These are phyloP conservation scores for Epichloe bromicola DNA, from an alignment of 2,329 filamentous ascomycete genomes.

Conservation along the genomic window DNA sequence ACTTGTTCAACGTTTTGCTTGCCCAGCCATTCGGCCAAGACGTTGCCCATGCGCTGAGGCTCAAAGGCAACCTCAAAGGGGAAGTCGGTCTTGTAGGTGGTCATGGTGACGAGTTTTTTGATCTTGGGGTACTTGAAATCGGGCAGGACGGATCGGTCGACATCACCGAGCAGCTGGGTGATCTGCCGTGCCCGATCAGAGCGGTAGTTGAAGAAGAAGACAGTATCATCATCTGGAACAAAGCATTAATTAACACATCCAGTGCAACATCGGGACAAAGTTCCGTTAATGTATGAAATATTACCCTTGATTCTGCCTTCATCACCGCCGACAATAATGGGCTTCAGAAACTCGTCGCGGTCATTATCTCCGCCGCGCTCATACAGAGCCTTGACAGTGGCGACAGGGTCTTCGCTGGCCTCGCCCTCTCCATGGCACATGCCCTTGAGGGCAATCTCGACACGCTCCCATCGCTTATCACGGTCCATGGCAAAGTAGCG, in stretches of 20 bases:
- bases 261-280: no score
- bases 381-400: constrained; percentile 79
- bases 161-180: constrained; percentile 82
- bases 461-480: constrained; percentile 96
- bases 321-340: constrained; percentile 84
- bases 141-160: constrained; percentile 79
- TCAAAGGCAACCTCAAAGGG: constrained; percentile 86
- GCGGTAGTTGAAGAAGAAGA: constrained; percentile 99
- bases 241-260: constrained; percentile 5
- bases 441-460: constrained; percentile 82
- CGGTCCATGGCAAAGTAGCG: constrained; percentile 99
- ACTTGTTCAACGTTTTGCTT: constrained; percentile 86
- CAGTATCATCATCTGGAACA: constrained; percentile 64
- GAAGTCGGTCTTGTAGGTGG: constrained; percentile 92
- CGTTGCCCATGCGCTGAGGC: constrained; percentile 92
- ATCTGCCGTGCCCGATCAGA: constrained; percentile 95
- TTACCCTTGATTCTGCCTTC: constrained; percentile 74
- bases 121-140: constrained; percentile 93
- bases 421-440: constrained; percentile 79
- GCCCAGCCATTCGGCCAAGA: constrained; percentile 91
- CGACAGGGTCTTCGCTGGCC: constrained; percentile 68
- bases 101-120: constrained; percentile 83
- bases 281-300: constrained; percentile 8
- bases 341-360: constrained; percentile 96
- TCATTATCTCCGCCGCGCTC: constrained; percentile 54